Percentiles rank a stretch among this genome's conserved stretches.
Conservation (phyloP, 2,329 filamentous ascomycete species). For the Furcasterigmium furcatum region DNA sequence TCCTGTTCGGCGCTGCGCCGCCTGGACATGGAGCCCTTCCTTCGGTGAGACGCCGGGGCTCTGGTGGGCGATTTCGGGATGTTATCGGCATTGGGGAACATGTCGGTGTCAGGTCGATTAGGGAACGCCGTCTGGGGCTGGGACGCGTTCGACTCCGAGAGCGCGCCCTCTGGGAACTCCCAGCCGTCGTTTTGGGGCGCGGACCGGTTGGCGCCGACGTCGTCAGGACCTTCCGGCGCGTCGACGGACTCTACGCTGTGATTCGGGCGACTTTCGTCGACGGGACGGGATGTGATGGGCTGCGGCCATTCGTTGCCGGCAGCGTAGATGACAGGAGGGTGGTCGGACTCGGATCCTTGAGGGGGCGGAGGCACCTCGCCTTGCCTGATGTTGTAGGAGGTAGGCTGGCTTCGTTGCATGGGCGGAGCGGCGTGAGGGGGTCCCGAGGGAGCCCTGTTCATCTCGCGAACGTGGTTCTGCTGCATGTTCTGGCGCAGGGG, state of each 20-base stretch:
- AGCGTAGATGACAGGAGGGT: constrained; percentile 36
- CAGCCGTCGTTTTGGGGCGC: constrained; percentile 69
- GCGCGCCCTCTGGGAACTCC: constrained; percentile 85
- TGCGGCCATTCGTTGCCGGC: constrained; percentile 27
- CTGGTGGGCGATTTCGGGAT: constrained; percentile 77
- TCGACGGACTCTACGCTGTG: constrained; percentile 35
- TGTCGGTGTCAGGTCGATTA: constrained; percentile 79
- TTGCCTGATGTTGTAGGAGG: constrained; percentile 26
- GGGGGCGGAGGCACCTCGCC: constrained; percentile 39
- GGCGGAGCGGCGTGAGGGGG: constrained; percentile 59
- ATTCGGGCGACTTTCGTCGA: constrained; percentile 31
- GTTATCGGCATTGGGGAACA: constrained; percentile 79
- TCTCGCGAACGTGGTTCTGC: constrained; percentile 57
- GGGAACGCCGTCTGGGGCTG: constrained; percentile 34
- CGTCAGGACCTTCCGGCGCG: constrained; percentile 35
- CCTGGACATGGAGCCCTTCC: constrained; percentile 76
- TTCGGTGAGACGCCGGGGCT: constrained; percentile 64
- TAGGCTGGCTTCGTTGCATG: constrained; percentile 34
- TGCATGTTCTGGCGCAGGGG: constrained; percentile 39
- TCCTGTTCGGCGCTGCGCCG: constrained; percentile 69
- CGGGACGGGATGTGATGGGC: constrained; percentile 18
- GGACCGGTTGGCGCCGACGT: constrained; percentile 30
- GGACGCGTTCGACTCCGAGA: constrained; percentile 47
- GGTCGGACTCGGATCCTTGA: constrained; percentile 52
- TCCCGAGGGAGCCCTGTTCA: constrained; percentile 49